Evolutionary conservation across 768 basidiomycete species (phyloP).

Genomic region (Boletus reticuloceps): DNA sequence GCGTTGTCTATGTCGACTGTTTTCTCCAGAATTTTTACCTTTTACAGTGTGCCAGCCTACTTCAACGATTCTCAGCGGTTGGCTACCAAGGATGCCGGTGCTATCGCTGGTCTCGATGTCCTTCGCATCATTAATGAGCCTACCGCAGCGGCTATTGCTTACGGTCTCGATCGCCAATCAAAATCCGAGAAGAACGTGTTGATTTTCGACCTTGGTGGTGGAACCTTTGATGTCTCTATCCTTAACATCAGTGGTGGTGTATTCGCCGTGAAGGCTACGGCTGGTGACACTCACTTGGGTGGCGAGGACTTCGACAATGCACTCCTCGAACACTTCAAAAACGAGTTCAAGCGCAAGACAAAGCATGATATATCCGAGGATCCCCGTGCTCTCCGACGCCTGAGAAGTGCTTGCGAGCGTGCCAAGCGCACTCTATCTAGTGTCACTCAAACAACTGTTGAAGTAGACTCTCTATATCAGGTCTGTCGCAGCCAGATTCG

Average conservation of each 20-base stretch:
- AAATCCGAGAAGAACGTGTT: constrained; percentile 96
- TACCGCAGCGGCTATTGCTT: constrained; percentile 98
- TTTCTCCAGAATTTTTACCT: constrained; percentile 1
- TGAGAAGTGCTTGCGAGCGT: constrained; percentile 97
- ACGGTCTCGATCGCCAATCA: constrained; percentile 95
- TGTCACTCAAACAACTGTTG: constrained; percentile 97
- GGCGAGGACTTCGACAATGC: constrained; percentile 99
- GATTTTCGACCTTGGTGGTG: constrained; percentile 99
- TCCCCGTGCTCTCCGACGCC: constrained; percentile 92
- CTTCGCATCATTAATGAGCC: constrained; percentile 99
- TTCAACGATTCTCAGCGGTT: constrained; percentile 99
- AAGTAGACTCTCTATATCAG: constrained; percentile 98
- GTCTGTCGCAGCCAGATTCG: constrained; percentile 36
- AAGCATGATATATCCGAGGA: constrained; percentile 97
- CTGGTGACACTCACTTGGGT: constrained; percentile 98
- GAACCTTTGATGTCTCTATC: constrained; percentile 99
- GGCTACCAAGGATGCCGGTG: constrained; percentile 98
- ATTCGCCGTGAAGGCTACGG: constrained; percentile 98
- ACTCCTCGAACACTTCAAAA: constrained; percentile 98
- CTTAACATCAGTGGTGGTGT: constrained; percentile 98
- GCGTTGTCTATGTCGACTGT: constrained; percentile 32
- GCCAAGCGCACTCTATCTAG: constrained; percentile 98
- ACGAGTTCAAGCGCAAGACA: constrained; percentile 97
- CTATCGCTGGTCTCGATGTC: constrained; percentile 97
- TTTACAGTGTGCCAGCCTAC: constrained; percentile 86